phyloP scores from a whole-genome alignment of 768 basidiomycete genomes.

The Leucocoprinus birnbaumii region DNA sequence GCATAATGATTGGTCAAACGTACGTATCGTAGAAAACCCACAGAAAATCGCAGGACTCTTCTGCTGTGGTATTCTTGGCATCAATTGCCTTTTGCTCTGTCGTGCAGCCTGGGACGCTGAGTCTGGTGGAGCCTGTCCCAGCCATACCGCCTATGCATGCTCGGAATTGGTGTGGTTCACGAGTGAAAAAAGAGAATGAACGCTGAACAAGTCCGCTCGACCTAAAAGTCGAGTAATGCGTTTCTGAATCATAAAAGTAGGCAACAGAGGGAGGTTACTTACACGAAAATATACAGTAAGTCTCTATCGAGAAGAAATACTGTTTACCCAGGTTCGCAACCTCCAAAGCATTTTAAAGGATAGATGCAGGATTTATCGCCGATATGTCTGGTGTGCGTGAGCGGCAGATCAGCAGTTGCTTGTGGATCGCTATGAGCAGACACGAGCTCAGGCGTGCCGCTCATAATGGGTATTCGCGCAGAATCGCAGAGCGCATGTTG shows the following conservation, averaged over 20 bases:
- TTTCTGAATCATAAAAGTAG: not conserved
- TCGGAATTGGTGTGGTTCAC: constrained; percentile 47
- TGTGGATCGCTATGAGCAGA: not conserved
- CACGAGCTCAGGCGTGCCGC: not conserved
- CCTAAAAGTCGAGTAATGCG: constrained; percentile 22
- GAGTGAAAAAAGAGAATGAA: constrained; percentile 52
- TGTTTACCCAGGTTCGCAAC: not conserved
- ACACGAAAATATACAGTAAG: constrained; percentile 1
- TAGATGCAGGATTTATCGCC: not conserved
- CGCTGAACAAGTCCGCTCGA: constrained; percentile 44
- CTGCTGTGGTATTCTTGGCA: constrained; percentile 38
- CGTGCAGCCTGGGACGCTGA: constrained; percentile 23
- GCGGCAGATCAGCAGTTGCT: no score
- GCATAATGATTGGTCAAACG: constrained; percentile 19
- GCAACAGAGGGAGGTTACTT: not conserved
- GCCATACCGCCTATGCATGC: constrained; percentile 27
- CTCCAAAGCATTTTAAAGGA: not conserved
- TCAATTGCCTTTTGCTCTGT: constrained; percentile 32
- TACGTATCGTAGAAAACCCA: constrained; percentile 68
- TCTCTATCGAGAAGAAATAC: not conserved
- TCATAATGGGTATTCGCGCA: not conserved
- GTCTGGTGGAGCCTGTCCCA: constrained; percentile 22
- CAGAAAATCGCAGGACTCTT: constrained; percentile 52
- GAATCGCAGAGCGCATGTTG: not conserved
- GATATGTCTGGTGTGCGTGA: not conserved